Evolutionary conservation across 805 yeast species (phyloP).

Genomic region (Kazachstania bromeliacearum): DNA sequence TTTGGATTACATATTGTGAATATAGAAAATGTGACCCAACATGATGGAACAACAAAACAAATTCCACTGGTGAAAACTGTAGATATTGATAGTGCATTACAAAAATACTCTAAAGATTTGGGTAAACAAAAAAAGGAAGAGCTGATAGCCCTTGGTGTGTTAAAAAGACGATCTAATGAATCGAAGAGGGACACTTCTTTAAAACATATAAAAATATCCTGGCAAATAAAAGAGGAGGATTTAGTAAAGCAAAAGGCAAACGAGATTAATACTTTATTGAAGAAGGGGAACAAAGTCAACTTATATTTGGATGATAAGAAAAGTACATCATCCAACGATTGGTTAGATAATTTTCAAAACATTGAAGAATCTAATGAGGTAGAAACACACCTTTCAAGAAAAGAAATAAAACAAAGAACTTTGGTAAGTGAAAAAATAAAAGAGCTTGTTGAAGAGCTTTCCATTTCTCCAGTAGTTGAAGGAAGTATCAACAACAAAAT

Average conservation of each 20-base stretch:
- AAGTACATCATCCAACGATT: slow-evolving; percentile 13
- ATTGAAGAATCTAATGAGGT: slow-evolving; percentile 7
- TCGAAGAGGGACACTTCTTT: slow-evolving; percentile 24
- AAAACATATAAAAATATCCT: slow-evolving; percentile 43
- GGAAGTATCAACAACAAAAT: slow-evolving; percentile 27
- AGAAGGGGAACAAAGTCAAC: slow-evolving; percentile 36
- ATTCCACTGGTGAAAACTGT: slow-evolving; percentile 25
- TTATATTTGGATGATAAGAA: slow-evolving; percentile 35
- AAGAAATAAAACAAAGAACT: slow-evolving; percentile 30
- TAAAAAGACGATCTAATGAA: slow-evolving; percentile 7
- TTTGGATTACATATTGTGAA: slow-evolving; percentile 21
- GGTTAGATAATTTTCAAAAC: slow-evolving; percentile 23
- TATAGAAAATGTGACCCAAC: slow-evolving; percentile 12
- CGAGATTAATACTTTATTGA: slow-evolving; percentile 39
- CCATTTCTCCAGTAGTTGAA: slow-evolving; percentile 16
- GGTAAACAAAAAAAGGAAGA: slow-evolving; percentile 22
- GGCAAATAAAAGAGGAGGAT: slow-evolving; percentile 50
- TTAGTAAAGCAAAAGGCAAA: slow-evolving; percentile 42
- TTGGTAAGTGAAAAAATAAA: slow-evolving; percentile 26
- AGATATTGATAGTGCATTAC: slow-evolving; percentile 19
- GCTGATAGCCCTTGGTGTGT: slow-evolving; percentile 15
- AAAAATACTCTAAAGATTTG: slow-evolving; percentile 21
- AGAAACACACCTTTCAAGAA: slow-evolving; percentile 8
- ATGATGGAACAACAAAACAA: slow-evolving; percentile 1
- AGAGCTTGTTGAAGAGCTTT: slow-evolving; percentile 20